phyloP scores from a whole-genome alignment of 345 rosid species.

The Carallia pectinifolia region DNA sequence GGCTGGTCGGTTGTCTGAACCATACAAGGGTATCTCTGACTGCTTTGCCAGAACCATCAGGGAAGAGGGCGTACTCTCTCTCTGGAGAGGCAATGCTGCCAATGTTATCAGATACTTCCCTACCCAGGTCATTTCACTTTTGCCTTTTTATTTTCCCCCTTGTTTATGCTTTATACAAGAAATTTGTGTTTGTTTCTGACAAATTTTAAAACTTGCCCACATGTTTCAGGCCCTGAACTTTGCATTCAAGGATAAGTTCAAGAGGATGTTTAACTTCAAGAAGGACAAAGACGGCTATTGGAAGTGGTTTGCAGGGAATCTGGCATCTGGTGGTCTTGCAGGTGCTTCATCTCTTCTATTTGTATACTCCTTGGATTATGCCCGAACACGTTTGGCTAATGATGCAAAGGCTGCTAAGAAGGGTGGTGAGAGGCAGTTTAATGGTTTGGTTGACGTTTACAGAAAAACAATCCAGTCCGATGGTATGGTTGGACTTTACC shows the following conservation, averaged over 20 bases:
- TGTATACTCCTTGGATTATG: conserved; percentile 83
- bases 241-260: conserved; percentile 89
- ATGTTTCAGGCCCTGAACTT: conserved; percentile 77
- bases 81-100: conserved; percentile 93
- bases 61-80: conserved; percentile 62
- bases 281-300: conserved; percentile 85
- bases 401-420: conserved; percentile 85
- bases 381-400: conserved; percentile 87
- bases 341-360: conserved; percentile 87
- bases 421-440: conserved; percentile 90
- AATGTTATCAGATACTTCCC: conserved; percentile 92
- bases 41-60: conserved; percentile 60
- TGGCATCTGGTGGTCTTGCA: conserved; percentile 90
- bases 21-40: conserved; percentile 80
- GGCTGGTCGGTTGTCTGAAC: conserved; percentile 70
- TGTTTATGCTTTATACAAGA: not conserved
- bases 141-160: not conserved
- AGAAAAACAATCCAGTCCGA: conserved; percentile 68
- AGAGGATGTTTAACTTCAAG: conserved; percentile 86
- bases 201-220: not conserved
- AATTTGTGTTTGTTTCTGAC: not conserved
- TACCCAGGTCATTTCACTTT: conserved; percentile 52
- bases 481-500: conserved; percentile 83
- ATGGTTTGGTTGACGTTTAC: conserved; percentile 75
- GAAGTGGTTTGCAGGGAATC: conserved; percentile 93